phyloP scores from a whole-genome alignment of 2,329 filamentous ascomycete species.

The Fusarium tanahbumbuense region DNA sequence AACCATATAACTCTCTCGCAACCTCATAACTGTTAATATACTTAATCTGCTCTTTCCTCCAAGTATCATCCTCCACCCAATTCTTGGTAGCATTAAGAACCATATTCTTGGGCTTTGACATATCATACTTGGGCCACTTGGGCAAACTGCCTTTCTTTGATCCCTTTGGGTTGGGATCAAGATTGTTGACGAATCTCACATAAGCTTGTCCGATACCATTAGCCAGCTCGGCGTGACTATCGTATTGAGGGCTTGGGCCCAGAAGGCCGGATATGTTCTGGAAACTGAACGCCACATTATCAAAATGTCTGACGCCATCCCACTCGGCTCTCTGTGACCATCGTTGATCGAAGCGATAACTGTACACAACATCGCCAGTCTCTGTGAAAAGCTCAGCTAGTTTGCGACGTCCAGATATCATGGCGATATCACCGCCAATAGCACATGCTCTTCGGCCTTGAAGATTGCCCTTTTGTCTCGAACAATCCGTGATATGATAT shows the following conservation, averaged over 20 bases:
- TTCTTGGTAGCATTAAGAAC: conserved; percentile 58
- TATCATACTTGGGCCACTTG: conserved; percentile 56
- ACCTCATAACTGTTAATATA: conserved; percentile 43
- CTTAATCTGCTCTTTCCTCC: conserved; percentile 59
- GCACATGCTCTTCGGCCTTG: conserved; percentile 59
- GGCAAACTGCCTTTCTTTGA: conserved; percentile 47
- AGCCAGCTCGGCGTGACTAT: conserved; percentile 52
- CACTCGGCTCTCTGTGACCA: conserved; percentile 55
- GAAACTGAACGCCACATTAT: conserved; percentile 63
- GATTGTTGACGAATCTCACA: conserved; percentile 56
- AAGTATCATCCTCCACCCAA: conserved; percentile 60
- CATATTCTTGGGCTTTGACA: conserved; percentile 56
- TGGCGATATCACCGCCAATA: conserved; percentile 61
- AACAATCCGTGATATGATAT: conserved; percentile 40
- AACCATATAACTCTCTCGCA: conserved; percentile 42
- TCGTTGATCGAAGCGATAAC: conserved; percentile 63
- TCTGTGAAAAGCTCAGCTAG: conserved; percentile 57
- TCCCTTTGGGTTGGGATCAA: conserved; percentile 55
- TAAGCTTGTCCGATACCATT: conserved; percentile 56
- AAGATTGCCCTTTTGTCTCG: conserved; percentile 36
- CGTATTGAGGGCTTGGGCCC: conserved; percentile 58
- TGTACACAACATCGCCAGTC: conserved; percentile 54
- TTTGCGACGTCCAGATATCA: conserved; percentile 60
- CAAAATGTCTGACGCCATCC: conserved; percentile 59
- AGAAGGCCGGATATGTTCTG: conserved; percentile 62